These are phyloP conservation scores for Collybiopsis luxurians DNA, from an alignment of 768 basidiomycete species.

Conservation along the genomic window DNA sequence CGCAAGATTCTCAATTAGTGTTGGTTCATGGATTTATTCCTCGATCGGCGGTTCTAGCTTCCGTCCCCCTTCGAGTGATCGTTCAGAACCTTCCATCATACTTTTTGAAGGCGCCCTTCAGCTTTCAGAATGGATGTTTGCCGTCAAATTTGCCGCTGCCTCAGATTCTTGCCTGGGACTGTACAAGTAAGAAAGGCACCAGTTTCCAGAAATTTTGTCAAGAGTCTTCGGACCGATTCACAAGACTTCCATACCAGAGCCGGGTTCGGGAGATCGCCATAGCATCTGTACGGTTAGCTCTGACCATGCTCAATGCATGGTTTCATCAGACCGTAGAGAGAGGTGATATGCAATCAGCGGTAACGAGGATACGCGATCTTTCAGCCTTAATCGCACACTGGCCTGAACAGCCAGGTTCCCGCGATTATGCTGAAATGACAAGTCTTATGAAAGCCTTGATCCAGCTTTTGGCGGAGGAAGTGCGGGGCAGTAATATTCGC, in stretches of 20 bases:
- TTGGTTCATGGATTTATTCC: constrained; percentile 72
- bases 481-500: constrained; percentile 46
- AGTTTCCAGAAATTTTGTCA: constrained; percentile 72
- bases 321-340: constrained; percentile 49
- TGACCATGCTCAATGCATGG: constrained; percentile 69
- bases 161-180: constrained; percentile 47
- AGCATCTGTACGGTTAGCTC: constrained; percentile 64
- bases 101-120: constrained; percentile 39
- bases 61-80: constrained; percentile 63
- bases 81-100: constrained; percentile 72
- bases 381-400: constrained; percentile 56
- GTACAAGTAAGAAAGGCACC: constrained; percentile 48
- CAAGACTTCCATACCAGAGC: constrained; percentile 49
- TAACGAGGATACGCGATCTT: constrained; percentile 35
- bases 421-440: constrained; percentile 61
- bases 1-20: constrained; percentile 73
- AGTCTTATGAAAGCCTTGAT: constrained; percentile 58
- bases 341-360: constrained; percentile 18
- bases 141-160: constrained; percentile 25
- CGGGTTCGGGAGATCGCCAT: constrained; percentile 65
- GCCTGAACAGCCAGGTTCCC: constrained; percentile 69
- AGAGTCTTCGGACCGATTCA: constrained; percentile 62
- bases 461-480: constrained; percentile 62
- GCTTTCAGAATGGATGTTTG: constrained; percentile 13
- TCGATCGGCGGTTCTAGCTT: constrained; percentile 60